Evolutionary conservation across 805 yeast genomes (phyloP).

Genomic region (Isabelozyma rhagii): DNA sequence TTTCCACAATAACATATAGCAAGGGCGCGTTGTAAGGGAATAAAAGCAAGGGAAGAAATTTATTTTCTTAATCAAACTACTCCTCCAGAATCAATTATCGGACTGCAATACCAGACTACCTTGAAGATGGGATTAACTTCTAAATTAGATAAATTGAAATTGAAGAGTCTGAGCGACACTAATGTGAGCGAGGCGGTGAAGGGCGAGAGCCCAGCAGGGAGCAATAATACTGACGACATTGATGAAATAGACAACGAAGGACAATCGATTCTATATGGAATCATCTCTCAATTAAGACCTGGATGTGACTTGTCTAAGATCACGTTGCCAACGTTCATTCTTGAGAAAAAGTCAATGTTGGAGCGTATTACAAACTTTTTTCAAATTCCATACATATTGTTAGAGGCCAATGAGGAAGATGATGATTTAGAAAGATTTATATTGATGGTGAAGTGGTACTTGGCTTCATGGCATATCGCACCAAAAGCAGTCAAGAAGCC

Average conservation of each 20-base stretch:
- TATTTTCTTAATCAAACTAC: too few species aligned
- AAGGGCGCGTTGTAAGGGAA: too few species aligned
- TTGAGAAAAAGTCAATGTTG: slow-evolving; percentile 93
- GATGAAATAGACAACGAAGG: slow-evolving; percentile 92
- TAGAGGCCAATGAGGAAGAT: slow-evolving; percentile 59
- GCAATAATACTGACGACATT: slow-evolving; percentile 56
- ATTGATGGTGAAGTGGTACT: slow-evolving; percentile 79
- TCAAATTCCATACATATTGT: slow-evolving; percentile 71
- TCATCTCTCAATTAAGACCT: slow-evolving; percentile 87
- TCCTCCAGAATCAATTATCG: too few species aligned
- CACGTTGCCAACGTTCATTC: slow-evolving; percentile 90
- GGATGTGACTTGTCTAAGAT: slow-evolving; percentile 89
- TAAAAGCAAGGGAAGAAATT: too few species aligned
- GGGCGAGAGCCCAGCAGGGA: neutral
- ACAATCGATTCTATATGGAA: slow-evolving; percentile 80
- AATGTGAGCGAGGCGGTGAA: slow-evolving; percentile 1
- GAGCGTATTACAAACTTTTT: slow-evolving; percentile 90
- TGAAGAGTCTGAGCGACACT: slow-evolving; percentile 9
- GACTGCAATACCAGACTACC: too few species aligned
- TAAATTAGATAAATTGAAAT: slow-evolving; percentile 23
- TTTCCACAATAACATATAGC: too few species aligned
- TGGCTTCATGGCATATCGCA: slow-evolving; percentile 96
- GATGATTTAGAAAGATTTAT: slow-evolving; percentile 71
- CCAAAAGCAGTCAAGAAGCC: slow-evolving; percentile 99
- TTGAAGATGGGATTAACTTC: too few species aligned